These are phyloP conservation scores for Diaporthe sp. DNA, from an alignment of 2,329 filamentous ascomycete species.

Conservation along the genomic window DNA sequence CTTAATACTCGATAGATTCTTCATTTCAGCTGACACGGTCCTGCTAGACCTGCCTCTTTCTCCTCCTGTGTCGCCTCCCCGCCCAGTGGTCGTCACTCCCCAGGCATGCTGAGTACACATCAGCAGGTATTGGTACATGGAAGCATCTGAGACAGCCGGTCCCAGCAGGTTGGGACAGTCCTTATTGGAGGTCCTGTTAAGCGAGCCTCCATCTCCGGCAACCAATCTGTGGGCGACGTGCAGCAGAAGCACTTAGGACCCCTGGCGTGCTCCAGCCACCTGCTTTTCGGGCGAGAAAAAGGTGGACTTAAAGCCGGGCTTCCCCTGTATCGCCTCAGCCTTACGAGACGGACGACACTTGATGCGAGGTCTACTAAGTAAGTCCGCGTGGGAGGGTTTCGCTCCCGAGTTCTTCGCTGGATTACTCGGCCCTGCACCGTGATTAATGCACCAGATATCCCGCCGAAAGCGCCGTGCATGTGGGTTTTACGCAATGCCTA, in stretches of 20 bases:
- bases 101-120: background rate
- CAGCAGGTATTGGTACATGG: background rate
- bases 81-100: background rate
- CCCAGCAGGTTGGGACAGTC: slow-evolving; percentile 22
- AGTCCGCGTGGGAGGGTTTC: background rate
- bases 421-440: slow-evolving; percentile 2
- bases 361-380: too few relatives aligned
- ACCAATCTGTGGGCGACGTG: slow-evolving; percentile 7
- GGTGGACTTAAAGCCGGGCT: slow-evolving; percentile 26
- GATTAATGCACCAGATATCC: background rate
- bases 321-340: slow-evolving; percentile 33
- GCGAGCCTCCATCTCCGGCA: slow-evolving; percentile 15
- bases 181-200: slow-evolving; percentile 13
- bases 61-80: too few relatives aligned
- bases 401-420: background rate
- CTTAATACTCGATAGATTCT: background rate
- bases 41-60: background rate
- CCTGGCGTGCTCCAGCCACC: slow-evolving; percentile 18
- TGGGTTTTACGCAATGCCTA: background rate
- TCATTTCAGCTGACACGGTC: slow-evolving; percentile 22
- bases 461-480: background rate
- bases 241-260: background rate
- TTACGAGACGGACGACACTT: slow-evolving; percentile 26
- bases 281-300: background rate
- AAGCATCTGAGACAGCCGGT: slow-evolving; percentile 18